Base-by-base conservation (phyloP, 208 protist species). In the Acanthamoeba royreba region DNA sequence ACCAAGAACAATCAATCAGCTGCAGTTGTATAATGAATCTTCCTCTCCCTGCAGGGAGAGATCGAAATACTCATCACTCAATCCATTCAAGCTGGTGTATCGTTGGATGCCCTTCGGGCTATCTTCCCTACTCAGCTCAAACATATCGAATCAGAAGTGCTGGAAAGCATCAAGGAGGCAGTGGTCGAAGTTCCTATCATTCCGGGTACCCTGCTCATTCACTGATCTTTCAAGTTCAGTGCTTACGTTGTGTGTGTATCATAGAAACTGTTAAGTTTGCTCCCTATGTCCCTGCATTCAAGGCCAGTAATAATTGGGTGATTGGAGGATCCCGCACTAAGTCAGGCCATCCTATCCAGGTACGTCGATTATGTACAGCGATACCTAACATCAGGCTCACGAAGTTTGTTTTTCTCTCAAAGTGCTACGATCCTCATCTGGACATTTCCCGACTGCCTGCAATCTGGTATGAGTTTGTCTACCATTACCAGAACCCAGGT, bases 301-400 rank as follows among this genome's bases (percentile, higher is more conserved):
- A 91, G 42, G 85, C 85, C 1, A 91, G 85, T 52, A 91, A 91
- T 40, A 91, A 91, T 35, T 91, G 85, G 85, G 85, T 91, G 8
- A n/a, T 91, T 28, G 85, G 85, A 9, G 40, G 40, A 9, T 33
- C 15, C 9, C 46, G 43, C 25, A 86, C 38, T 28, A 86, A 91
- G 55, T 58, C 85, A 19, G 52, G 85, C 8, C 25, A 43, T 11
- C 38, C 52, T 25, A 11, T 91, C 13, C 43, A 46, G 74, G 74
- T 49, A 52, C 35, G 72, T 49, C 63, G 63, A 25, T 74, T 9
- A 25, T 55, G 49, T 9, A 55, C 49, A 55, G 19, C 49, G 19
- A n/a, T 69, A 1, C 28, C 25, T 0, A 31, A 15, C 49, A 19
- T 19, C 49, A 9, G 9, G 49, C 9, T 19, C 5, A 31, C 22